Evolutionary conservation across 176 grass and related monocot genomes (phyloP).

Genomic region (Oryza longistaminata): DNA sequence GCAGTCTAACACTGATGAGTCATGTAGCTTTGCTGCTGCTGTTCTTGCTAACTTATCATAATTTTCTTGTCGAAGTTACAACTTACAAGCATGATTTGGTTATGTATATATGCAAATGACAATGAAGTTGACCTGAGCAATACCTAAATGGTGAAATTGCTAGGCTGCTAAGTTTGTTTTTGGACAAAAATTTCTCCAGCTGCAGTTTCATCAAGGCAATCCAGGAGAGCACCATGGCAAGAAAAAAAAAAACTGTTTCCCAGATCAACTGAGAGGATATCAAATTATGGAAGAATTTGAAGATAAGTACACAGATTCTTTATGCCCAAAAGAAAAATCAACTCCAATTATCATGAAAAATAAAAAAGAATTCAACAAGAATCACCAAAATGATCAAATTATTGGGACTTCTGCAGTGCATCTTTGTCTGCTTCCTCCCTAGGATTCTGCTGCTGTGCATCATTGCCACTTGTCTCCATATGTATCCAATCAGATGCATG

Average conservation of each 20-base stretch:
- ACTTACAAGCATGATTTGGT: not conserved
- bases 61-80: slow-evolving; percentile 1
- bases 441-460: slow-evolving; percentile 40
- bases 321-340: not conserved
- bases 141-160: not conserved
- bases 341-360: not conserved
- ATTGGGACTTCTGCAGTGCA: not conserved
- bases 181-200: not conserved
- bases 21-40: not conserved
- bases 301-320: not conserved
- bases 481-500: slow-evolving; percentile 33
- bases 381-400: slow-evolving; percentile 29
- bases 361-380: not conserved
- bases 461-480: not conserved
- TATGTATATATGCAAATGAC: not conserved
- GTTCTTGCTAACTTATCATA: slow-evolving; percentile 9
- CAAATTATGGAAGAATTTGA: not conserved
- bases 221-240: not conserved
- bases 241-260: not conserved
- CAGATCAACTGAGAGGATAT: not conserved
- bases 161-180: not conserved
- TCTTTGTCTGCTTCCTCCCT: slow-evolving; percentile 39
- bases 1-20: not conserved
- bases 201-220: not conserved
- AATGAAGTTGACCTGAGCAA: not conserved